phyloP scores from a whole-genome alignment of 192 early-diverging fungal genomes.

The Dimargaris verticillata region DNA sequence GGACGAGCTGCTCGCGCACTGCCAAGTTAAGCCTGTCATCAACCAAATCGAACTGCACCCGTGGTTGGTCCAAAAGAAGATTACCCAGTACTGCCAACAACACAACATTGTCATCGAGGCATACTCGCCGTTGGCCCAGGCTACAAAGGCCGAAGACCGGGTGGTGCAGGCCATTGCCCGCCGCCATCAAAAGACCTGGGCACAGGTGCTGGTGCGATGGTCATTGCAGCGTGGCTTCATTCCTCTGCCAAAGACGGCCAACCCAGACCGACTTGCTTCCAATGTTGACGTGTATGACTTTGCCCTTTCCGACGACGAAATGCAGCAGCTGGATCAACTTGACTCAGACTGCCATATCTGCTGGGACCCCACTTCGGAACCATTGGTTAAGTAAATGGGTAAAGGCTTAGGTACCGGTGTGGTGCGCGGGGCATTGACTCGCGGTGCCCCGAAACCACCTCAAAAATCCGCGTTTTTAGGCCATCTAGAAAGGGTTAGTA shows the following conservation, averaged over 20 bases:
- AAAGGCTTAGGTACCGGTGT: too few relatives aligned
- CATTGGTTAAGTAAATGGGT: too few relatives aligned
- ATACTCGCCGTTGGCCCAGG: slow-evolving; percentile 34
- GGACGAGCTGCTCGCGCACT: slow-evolving; percentile 25
- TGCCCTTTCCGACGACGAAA: slow-evolving; percentile 32
- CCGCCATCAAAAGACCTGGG: slow-evolving; percentile 32
- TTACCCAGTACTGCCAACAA: slow-evolving; percentile 25
- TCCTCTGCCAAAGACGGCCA: slow-evolving; percentile 37
- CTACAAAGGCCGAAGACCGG: slow-evolving; percentile 29
- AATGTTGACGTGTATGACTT: slow-evolving; percentile 44
- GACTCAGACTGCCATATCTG: too few relatives aligned
- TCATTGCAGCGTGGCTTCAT: slow-evolving; percentile 35
- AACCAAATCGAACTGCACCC: slow-evolving; percentile 46
- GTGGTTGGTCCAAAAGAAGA: slow-evolving; percentile 25
- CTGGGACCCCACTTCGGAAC: too few relatives aligned
- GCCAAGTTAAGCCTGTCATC: slow-evolving; percentile 24
- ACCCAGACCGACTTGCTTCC: slow-evolving; percentile 28
- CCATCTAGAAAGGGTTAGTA: too few relatives aligned
- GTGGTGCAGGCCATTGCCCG: slow-evolving; percentile 27
- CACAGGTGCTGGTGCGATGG: slow-evolving; percentile 28
- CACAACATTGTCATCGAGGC: slow-evolving; percentile 36
- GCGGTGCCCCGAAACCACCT: too few relatives aligned
- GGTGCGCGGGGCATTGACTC: too few relatives aligned
- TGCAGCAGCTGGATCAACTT: slow-evolving; percentile 35
- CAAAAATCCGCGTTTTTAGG: too few relatives aligned